Conservation (phyloP, 441 rosid genomes). For the Gossypium laxum region DNA sequence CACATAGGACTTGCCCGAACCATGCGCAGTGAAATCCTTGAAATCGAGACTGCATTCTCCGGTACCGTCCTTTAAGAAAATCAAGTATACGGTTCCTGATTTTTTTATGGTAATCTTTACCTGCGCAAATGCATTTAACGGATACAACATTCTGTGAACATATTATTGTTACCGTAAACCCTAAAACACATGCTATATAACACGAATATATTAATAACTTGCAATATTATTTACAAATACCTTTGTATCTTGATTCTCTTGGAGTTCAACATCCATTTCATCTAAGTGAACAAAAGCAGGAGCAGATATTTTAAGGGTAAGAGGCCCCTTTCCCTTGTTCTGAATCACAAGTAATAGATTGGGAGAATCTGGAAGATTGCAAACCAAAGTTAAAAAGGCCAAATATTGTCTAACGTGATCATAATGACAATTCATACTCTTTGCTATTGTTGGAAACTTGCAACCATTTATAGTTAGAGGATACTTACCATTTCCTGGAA, state of each 20-base stretch:
- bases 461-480: not conserved
- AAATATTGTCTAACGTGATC: not conserved
- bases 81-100: constrained; percentile 30
- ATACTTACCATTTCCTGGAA: constrained; percentile 57
- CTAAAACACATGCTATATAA: too few relatives aligned
- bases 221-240: constrained; percentile 21
- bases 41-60: constrained; percentile 56
- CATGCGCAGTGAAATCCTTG: constrained; percentile 37
- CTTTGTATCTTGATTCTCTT: constrained; percentile 38
- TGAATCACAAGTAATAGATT: constrained; percentile 56
- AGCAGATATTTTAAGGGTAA: constrained; percentile 46
- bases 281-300: constrained; percentile 43
- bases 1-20: constrained; percentile 15
- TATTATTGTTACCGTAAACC: not conserved
- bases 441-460: not conserved
- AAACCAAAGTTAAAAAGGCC: constrained; percentile 13
- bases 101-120: constrained; percentile 41
- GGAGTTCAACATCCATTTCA: constrained; percentile 38
- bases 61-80: constrained; percentile 33
- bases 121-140: constrained; percentile 28
- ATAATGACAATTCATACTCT: not conserved
- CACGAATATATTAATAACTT: not conserved
- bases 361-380: constrained; percentile 46
- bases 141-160: not conserved
- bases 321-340: constrained; percentile 44